Evolutionary conservation across 1,284 basidiomycete genomes (phyloP), one percentile per base, ranked within the genome.

Genomic region (Flammula alnicola): DNA sequence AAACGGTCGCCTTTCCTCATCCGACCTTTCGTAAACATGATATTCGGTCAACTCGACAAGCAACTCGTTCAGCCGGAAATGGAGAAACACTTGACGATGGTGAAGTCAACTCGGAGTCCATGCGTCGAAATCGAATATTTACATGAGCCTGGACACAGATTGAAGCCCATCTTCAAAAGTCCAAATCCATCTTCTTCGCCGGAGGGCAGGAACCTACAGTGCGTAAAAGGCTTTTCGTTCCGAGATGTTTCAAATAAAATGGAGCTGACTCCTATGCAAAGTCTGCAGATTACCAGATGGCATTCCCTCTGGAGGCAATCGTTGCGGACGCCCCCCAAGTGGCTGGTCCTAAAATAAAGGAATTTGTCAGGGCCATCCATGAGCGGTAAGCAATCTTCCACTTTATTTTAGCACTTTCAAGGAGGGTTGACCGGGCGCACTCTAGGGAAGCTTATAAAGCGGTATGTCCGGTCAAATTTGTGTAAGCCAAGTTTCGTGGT

Each of bases 231-330:
- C 11, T 23, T 17, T 19, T 37, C 5, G 9, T 17, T 30, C 27
- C n/a, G 5, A 32, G 30, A 17, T 41, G 35, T 23, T 38, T 27
- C 7, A 32, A 1, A 11, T 16, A 42, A 4, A n/a, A n/a, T 35
- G 5, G 17, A 26, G 12, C 35, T 20, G 14, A 7, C 17, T 33
- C 23, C 35, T 14, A 19, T 17, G 1, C 29, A 58, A n/a, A n/a
- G 10, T 55, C 72, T 33, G 72, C 75, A 25, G 75, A 77, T 57
- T 76, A 67, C 52, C 64, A 69, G 61, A 74, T 76, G 73, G 46
- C 59, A 9, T 75, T 73, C 57, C 61, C 70, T 5, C 49, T 72
- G 31, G 75, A 76, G 40, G 49, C 20, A 23, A 54, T 51, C 35
- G 48, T 45, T 32, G 31, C 30, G 10, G 35, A 22, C 9, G 26